Evolutionary conservation across 805 yeast species (phyloP).

Genomic region (Suhomyces faveliae): DNA sequence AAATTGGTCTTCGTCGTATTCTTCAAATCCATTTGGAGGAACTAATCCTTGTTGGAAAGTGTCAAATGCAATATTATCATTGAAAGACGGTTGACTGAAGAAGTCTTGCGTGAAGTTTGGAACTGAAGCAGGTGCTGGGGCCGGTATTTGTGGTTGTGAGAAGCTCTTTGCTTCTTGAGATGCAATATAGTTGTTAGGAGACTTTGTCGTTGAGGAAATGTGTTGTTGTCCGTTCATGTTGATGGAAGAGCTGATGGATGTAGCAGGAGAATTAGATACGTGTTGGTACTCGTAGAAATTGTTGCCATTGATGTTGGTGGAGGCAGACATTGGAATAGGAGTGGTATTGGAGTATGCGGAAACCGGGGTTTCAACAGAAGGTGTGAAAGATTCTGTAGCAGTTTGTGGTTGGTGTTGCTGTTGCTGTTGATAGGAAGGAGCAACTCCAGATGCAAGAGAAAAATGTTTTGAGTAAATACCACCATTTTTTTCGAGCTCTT

Average conservation of each 20-base stretch:
- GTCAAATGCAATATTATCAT: background rate
- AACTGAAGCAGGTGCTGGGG: background rate
- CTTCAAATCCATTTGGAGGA: slow-evolving; percentile 8
- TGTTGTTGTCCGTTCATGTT: background rate
- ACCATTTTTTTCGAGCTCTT: slow-evolving; percentile 13
- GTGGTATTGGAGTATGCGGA: slow-evolving; percentile 4
- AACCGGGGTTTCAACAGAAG: background rate
- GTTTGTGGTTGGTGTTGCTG: background rate
- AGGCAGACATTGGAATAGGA: slow-evolving; percentile 14
- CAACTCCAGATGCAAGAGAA: slow-evolving; percentile 1
- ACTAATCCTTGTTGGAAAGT: background rate
- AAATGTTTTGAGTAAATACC: slow-evolving; percentile 10
- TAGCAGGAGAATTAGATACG: slow-evolving; percentile 4
- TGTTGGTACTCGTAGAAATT: slow-evolving; percentile 1
- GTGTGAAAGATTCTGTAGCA: slow-evolving; percentile 2
- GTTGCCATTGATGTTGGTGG: slow-evolving; percentile 8
- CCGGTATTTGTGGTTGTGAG: background rate
- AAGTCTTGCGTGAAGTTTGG: slow-evolving; percentile 1
- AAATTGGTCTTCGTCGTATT: slow-evolving; percentile 43
- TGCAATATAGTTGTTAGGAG: background rate
- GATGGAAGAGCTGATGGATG: slow-evolving; percentile 6
- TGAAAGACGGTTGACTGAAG: background rate
- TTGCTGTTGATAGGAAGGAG: background rate
- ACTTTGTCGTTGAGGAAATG: background rate
- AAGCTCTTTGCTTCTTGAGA: background rate